Conservation (phyloP, 2,329 filamentous ascomycete genomes). For the Penicillium sp. region DNA sequence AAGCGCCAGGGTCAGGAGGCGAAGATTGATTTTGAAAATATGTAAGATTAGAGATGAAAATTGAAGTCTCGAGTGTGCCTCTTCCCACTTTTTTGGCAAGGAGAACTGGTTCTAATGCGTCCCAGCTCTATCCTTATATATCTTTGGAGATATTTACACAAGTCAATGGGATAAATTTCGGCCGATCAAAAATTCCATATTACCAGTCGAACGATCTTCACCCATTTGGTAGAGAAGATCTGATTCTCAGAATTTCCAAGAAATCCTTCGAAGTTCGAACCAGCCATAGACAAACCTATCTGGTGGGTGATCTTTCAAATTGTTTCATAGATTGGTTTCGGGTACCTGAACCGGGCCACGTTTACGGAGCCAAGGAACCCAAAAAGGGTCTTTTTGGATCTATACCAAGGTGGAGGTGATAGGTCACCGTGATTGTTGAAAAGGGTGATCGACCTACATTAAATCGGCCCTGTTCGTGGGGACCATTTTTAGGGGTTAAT, state of each 20-base stretch:
- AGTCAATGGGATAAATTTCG: conserved; percentile 1
- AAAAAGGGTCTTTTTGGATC: not conserved
- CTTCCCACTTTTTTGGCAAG: not conserved
- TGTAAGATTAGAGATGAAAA: not conserved
- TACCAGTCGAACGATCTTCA: not conserved
- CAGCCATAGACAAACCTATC: not conserved
- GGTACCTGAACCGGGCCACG: not conserved
- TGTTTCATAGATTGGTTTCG: not conserved
- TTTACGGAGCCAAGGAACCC: not conserved
- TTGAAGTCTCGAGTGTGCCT: not conserved
- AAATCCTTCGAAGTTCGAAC: not conserved
- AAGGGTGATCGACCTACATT: not conserved
- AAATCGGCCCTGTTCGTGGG: not conserved
- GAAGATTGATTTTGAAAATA: not conserved
- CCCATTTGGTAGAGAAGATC: not conserved
- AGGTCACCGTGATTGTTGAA: not conserved
- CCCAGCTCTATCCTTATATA: not conserved
- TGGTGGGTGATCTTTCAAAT: not conserved
- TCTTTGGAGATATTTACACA: not conserved
- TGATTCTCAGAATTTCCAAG: not conserved
- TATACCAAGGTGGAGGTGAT: not conserved
- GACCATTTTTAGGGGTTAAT: not conserved
- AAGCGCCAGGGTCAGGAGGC: not conserved
- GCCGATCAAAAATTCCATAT: not conserved
- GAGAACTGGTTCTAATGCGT: not conserved